Conservation (phyloP, 2,329 filamentous ascomycete genomes). For the Claviceps monticola region DNA sequence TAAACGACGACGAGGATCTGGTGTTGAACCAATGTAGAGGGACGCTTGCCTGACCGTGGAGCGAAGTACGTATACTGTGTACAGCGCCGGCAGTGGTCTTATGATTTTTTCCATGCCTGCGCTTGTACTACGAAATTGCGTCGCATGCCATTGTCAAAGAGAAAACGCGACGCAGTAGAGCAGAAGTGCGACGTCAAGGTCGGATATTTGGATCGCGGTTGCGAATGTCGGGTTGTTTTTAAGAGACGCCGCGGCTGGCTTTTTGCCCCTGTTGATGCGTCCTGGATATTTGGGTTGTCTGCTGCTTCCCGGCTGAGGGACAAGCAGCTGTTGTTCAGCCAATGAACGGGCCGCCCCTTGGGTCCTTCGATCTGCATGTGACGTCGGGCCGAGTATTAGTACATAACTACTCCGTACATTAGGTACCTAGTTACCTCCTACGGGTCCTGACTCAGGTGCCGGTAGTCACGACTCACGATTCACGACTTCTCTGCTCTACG, state of each 20-base stretch:
- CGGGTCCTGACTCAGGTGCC: too few species aligned
- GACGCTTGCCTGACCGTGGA: conserved; percentile 60
- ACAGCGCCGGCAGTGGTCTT: conserved; percentile 69
- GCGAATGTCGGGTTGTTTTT: background rate
- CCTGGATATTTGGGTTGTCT: too few species aligned
- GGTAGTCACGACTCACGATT: too few species aligned
- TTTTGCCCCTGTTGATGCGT: background rate
- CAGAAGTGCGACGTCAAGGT: background rate
- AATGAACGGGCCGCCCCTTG: background rate
- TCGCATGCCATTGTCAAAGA: background rate
- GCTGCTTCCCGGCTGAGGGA: background rate
- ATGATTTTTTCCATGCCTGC: conserved; percentile 25
- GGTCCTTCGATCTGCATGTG: too few species aligned
- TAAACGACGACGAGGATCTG: conserved; percentile 70
- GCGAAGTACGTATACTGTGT: conserved; percentile 84
- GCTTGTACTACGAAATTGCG: background rate
- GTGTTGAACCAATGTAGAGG: conserved; percentile 85
- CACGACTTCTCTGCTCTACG: too few species aligned
- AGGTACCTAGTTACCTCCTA: too few species aligned
- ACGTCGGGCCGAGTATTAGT: too few species aligned
- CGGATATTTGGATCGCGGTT: background rate
- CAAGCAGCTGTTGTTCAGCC: background rate
- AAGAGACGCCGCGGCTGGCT: background rate
- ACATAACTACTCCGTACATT: too few species aligned
- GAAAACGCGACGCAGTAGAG: background rate